Percentiles rank a stretch among this genome's conserved stretches.
phyloP scores from a whole-genome alignment of 495 filamentous ascomycete genomes.

The Cairneyella variabilis region DNA sequence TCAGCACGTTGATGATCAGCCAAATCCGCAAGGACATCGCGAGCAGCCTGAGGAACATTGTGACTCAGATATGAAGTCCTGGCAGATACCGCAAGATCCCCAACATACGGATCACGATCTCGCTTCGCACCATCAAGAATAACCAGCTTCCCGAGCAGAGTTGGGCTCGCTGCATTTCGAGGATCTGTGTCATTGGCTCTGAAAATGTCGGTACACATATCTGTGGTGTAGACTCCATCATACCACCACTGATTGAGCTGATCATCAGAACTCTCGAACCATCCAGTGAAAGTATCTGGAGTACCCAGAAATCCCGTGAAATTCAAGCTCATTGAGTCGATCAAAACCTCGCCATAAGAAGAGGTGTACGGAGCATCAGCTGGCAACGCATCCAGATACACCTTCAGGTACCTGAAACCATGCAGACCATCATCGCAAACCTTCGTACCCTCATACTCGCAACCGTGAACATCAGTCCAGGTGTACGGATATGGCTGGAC shows the following conservation, averaged over 20 bases:
- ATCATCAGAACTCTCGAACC: constrained; percentile 43
- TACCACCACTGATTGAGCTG: constrained; percentile 47
- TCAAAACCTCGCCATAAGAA: constrained; percentile 32
- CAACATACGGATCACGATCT: constrained; percentile 46
- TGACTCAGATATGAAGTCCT: constrained; percentile 43
- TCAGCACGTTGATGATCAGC: constrained; percentile 41
- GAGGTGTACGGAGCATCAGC: constrained; percentile 38
- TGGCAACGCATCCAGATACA: constrained; percentile 37
- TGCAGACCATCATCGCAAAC: constrained; percentile 47
- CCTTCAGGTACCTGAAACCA: constrained; percentile 44
- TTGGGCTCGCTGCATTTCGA: constrained; percentile 31
- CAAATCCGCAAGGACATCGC: constrained; percentile 42
- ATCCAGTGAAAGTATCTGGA: constrained; percentile 40
- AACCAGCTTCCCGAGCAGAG: constrained; percentile 37
- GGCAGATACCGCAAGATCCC: constrained; percentile 41
- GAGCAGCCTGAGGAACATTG: constrained; percentile 30
- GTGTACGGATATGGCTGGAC: constrained; percentile 33
- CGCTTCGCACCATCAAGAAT: constrained; percentile 45
- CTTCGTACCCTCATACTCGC: constrained; percentile 27
- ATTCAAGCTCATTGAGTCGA: constrained; percentile 34
- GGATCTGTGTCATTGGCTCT: constrained; percentile 35
- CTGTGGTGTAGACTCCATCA: constrained; percentile 43
- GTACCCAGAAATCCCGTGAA: constrained; percentile 40
- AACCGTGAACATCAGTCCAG: constrained; percentile 39
- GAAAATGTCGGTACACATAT: constrained; percentile 39